phyloP scores from a whole-genome alignment of 1,284 basidiomycete species.

The Tremellales sp. region DNA sequence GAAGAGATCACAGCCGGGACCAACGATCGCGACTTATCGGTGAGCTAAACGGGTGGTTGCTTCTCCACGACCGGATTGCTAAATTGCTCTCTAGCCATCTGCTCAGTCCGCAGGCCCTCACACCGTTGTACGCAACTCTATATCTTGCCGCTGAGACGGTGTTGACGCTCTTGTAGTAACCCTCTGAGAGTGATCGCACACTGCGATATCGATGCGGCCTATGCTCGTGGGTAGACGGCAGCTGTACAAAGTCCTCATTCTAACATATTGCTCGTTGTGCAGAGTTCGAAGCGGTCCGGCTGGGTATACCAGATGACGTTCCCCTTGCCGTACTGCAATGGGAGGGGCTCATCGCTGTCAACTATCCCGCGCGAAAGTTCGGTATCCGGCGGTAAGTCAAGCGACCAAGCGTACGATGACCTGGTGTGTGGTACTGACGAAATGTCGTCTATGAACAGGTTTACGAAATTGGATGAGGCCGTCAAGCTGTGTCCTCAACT shows the following conservation, averaged over 20 bases:
- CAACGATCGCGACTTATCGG: conserved; percentile 19
- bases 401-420: no score
- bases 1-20: conserved; percentile 7
- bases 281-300: conserved; percentile 80
- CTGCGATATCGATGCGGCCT: conserved; percentile 91
- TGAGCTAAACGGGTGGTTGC: conserved; percentile 1
- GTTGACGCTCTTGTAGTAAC: conserved; percentile 23
- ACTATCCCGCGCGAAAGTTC: conserved; percentile 86
- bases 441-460: conserved; percentile 9
- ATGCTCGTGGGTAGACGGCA: conserved; percentile 57
- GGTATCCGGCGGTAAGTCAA: conserved; percentile 66
- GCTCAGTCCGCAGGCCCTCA: conserved; percentile 42
- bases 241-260: no score
- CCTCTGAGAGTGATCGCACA: conserved; percentile 63
- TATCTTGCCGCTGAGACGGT: not conserved
- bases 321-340: conserved; percentile 93
- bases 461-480: conserved; percentile 61
- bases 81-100: conserved; percentile 29
- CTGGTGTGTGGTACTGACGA: not conserved
- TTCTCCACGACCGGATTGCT: not conserved
- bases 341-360: conserved; percentile 85
- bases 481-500: conserved; percentile 81
- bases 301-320: conserved; percentile 64
- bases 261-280: conserved; percentile 9
- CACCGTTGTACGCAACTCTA: conserved; percentile 2